These are phyloP conservation scores for Nicotiana noctiflora DNA, from an alignment of 257 asterid genomes.

Conservation along the genomic window DNA sequence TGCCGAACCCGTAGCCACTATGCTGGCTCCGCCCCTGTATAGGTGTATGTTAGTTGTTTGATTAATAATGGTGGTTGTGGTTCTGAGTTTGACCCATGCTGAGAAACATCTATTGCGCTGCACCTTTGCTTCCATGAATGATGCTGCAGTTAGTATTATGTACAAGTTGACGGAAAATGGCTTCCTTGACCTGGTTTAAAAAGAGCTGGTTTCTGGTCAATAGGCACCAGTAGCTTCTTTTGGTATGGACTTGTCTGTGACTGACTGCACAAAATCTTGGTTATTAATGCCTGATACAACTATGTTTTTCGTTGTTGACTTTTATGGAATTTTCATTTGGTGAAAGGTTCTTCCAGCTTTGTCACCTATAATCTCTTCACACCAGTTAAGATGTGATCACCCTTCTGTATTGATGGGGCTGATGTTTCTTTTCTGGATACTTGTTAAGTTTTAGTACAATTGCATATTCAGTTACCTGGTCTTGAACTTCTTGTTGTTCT, in stretches of 20 bases:
- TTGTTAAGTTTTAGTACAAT: not conserved
- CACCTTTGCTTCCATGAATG: not conserved
- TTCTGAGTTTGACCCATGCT: not conserved
- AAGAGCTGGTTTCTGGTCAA: not conserved
- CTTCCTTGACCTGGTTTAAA: not conserved
- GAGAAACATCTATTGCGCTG: not conserved
- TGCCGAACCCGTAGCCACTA: too few relatives aligned
- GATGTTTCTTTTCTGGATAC: not conserved
- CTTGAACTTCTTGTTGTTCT: not conserved
- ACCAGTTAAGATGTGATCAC: not conserved
- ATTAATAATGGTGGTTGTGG: not conserved
- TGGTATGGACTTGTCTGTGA: not conserved
- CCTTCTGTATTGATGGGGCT: not conserved
- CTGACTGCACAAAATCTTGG: not conserved
- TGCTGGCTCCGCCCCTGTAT: not conserved
- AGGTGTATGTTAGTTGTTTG: not conserved
- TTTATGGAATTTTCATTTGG: not conserved
- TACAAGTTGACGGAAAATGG: not conserved
- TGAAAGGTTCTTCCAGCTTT: constrained; percentile 3
- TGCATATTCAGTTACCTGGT: not conserved
- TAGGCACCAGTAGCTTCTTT: not conserved
- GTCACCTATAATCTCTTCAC: not conserved
- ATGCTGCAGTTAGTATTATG: not conserved
- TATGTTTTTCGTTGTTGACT: not conserved
- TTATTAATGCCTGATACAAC: not conserved